Base-by-base conservation (phyloP, 139 green algal genomes). In the Limnomonas spitsbergensis region DNA sequence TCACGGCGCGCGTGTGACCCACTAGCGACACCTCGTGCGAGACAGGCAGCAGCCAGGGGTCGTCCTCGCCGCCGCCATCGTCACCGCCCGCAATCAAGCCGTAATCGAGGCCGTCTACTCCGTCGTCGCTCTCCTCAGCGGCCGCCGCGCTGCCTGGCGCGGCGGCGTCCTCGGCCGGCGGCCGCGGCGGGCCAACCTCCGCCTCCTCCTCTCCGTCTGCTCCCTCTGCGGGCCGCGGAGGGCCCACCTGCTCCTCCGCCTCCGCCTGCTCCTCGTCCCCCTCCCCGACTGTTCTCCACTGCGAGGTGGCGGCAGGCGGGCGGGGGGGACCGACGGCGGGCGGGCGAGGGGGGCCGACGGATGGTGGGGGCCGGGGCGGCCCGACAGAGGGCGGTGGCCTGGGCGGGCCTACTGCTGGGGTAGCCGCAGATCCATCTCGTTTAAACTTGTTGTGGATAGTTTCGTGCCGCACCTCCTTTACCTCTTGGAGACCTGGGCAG, bases 1-100 rank as follows among this genome's bases (percentile, higher is more conserved):
- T 86, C 75, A 98, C 92, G 0, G 86, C 78, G 82, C 94, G 95
- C 35, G 68, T 42, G 70, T 94, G 88, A 1, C 78, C 86, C 4
- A 61, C 53, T 24, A 91, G 27, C 2, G 75, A 27, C 9, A 91
- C 89, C 83, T 96, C 91, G 27, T 94, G 84, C 0, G 82, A 86
- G 38, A 93, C 83, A 2, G 92, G 92, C 32, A 95, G 79, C 24
- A 70, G 53, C 69, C 93, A 94, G 0, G 81, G 84, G 66, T 91
- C 86, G 20, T 29, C 20, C 47, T 61, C 47, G 14, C 14, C 47
- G 1, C 73, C 67, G 1, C 87, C 86, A 26, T 78, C 80, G 2
- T 88, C 82, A 24, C 82, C 81, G 20, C 72, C 80, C n/a, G 78
- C 66, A 1, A 79, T 79, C 32, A 38, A 52, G 40, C 54, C 70